Base-by-base conservation (phyloP, 2,329 filamentous ascomycete genomes). In the Furcasterigmium furcatum region DNA sequence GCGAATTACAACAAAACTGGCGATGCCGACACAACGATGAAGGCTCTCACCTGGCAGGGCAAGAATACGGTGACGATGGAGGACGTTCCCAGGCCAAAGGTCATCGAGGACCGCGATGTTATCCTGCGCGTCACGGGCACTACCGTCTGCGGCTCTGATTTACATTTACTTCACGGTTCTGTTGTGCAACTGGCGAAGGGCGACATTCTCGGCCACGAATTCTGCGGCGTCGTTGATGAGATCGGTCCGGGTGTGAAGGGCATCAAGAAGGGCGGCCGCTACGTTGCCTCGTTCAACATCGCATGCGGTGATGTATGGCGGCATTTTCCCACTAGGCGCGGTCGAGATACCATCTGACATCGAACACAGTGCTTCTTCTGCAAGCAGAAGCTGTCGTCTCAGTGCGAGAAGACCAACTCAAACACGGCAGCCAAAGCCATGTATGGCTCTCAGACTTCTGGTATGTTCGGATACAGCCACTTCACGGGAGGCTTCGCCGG, bases 401-500 rank as follows among this genome's bases (percentile, higher is more conserved):
- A 89, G 58, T 95, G 90, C 62, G 87, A 91, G 58, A 81, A 74
- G 64, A 95, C 89, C 1, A 94, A 90, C 63, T 70, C 82, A 35
- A 94, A 89, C 62, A 83, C 76, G 0, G 76, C 82, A 38, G 77
- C 79, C 52, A 85, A 87, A 53, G 80, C 77, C 44, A 85, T 95
- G 82, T 95, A 94, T 59, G 90, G 90, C 13, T 82, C 82, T 3
- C 76, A 82, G 42, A 91, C 88, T 4, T 77, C 87, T 1, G 90
- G 82, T 16, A 83, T 88, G 52, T 87, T 88, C 56, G 84, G 85
- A 2, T 88, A 87, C 58, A 83, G 80, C 3, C 85, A 90, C 58
- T 88, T 95, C 59, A 91, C 88, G 0, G 90, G 89, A 6, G 91
- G 91, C 0, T 95, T 92, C 59, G 88, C 89, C 1, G 89, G 91